Evolutionary conservation across 2,329 filamentous ascomycete species (phyloP).

Genomic region (Phyllosticta paracitricarpa): DNA sequence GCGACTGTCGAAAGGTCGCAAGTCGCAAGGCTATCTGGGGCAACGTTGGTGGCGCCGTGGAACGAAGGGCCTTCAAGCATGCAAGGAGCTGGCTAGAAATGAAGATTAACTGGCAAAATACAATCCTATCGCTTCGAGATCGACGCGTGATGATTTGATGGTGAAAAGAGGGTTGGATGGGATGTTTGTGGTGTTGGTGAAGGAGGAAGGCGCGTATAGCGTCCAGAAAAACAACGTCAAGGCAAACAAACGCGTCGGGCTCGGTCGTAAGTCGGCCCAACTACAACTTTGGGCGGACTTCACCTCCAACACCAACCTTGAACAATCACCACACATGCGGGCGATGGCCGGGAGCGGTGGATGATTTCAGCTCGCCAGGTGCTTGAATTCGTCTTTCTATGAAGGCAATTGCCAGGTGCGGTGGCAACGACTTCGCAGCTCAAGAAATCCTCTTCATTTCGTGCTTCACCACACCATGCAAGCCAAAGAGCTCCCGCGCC

Average conservation of each 20-base stretch:
- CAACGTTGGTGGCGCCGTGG: not conserved
- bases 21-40: not conserved
- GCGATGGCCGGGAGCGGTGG: no score
- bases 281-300: not conserved
- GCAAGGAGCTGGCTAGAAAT: not conserved
- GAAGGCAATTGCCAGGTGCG: no score
- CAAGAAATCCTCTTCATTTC: no score
- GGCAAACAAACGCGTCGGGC: not conserved
- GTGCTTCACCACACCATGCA: no score
- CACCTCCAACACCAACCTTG: not conserved
- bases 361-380: no score
- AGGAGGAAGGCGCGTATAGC: not conserved
- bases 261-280: not conserved
- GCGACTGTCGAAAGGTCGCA: not conserved
- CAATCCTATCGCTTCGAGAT: not conserved
- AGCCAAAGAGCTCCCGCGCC: no score
- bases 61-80: not conserved
- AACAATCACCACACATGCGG: no score
- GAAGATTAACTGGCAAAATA: not conserved
- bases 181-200: not conserved
- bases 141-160: not conserved
- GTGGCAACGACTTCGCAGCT: no score
- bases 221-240: not conserved
- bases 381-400: no score
- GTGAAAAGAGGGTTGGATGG: not conserved